Base-by-base conservation (phyloP, 2,329 filamentous ascomycete genomes). In the Fusarium xylarioides region DNA sequence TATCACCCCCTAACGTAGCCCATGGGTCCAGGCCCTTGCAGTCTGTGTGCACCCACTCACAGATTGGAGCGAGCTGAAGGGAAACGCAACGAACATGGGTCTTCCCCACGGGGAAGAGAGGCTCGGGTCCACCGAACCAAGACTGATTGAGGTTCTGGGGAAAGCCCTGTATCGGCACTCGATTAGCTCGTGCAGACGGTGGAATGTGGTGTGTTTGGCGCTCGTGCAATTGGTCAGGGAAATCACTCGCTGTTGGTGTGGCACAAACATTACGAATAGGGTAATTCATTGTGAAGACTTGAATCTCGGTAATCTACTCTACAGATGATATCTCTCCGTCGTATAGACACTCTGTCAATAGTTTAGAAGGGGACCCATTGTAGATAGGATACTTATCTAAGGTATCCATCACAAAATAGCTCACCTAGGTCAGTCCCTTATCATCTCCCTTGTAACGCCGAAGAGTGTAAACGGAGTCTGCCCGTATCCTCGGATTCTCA, bases 51-150 rank as follows among this genome's bases (percentile, higher is more conserved):
- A 46, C 23, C 23, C 43, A 40, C 37, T 23, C 42, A 44, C 21
- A 19, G 23, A 35, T 56, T 35, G 52, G 40, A 23, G 46, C 15
- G 32, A 46, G 44, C 28, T 60, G 64, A 46, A 49, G 21, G 21
- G 35, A 42, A 67, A 53, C 32, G 43, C 26, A 26, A 26, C 26
- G 26, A 26, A 50, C 55, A 21, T 21, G 52, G 62, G 34, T 53
- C 35, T 68, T 56, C 66, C 66, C 66, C 66, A 69, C 66, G 66
- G 66, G 65, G 66, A 69, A 68, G 23, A 43, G 42, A 30, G 47
- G 47, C 23, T 69, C 66, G 65, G 66, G 34, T 21, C 65, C 65
- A 65, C n/a, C 44, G 26, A 46, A 52, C 32, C 58, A 52, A 52
- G 32, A 28, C 37, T 35, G 44, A n/a, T 21, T 21, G 16, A 46